Conservation (phyloP, 257 asterid species). For the Misopates orontium region DNA sequence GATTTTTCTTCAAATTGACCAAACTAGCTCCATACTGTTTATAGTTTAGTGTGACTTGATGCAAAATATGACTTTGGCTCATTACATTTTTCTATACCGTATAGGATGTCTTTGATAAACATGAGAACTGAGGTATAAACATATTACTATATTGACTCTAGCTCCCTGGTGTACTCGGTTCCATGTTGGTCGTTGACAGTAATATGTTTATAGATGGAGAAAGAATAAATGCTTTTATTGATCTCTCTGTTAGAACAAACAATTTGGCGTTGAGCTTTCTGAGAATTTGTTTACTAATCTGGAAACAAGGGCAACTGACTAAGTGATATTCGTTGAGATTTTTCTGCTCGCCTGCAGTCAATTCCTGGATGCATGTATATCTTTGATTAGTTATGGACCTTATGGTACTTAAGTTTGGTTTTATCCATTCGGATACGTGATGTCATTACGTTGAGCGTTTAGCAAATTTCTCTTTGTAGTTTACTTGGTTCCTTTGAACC, state of each 20-base stretch:
- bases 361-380: constrained; percentile 3
- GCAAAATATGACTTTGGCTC: neutral
- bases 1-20: neutral
- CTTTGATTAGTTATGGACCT: neutral
- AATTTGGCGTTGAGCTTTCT: neutral
- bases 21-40: neutral
- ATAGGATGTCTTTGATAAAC: neutral
- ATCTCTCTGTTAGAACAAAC: neutral
- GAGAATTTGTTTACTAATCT: neutral
- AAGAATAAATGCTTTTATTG: neutral
- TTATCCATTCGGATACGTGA: neutral
- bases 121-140: no score
- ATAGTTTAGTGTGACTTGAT: neutral
- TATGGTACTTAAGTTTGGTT: neutral
- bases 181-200: neutral
- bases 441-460: no score
- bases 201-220: neutral
- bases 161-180: neutral
- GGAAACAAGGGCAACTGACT: neutral
- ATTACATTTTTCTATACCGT: neutral
- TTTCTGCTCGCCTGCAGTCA: neutral
- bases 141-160: neutral
- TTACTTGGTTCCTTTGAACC: neutral
- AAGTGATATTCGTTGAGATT: constrained; percentile 4
- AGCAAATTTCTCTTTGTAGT: neutral